phyloP scores from a whole-genome alignment of 441 rosid genomes.

The Melastoma candidum region DNA sequence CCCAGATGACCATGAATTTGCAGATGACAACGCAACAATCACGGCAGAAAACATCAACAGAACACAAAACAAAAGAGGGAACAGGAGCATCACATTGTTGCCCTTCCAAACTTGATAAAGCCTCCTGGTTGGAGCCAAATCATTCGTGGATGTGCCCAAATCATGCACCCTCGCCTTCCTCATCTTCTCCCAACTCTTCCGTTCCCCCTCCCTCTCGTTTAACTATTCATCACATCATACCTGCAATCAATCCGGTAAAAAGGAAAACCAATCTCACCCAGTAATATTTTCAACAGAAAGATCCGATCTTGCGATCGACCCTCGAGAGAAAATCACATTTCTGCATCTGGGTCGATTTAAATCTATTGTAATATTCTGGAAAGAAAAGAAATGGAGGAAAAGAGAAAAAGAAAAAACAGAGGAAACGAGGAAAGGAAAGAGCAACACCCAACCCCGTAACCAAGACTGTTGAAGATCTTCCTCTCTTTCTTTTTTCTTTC shows the following conservation, averaged over 20 bases:
- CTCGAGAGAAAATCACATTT: too few relatives aligned
- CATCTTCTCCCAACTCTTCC: slow-evolving; percentile 8
- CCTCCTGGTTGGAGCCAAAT: slow-evolving; percentile 33
- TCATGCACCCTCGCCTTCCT: slow-evolving; percentile 27
- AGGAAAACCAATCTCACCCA: not conserved
- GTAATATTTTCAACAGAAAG: too few relatives aligned
- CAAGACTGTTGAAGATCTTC: not conserved
- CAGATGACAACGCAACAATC: not conserved
- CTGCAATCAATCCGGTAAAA: not conserved
- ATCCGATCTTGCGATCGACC: too few relatives aligned
- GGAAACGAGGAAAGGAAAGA: not conserved
- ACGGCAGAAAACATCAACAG: too few relatives aligned
- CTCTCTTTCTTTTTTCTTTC: not conserved
- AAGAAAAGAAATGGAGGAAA: too few relatives aligned
- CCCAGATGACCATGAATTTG: not conserved
- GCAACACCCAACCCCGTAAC: not conserved
- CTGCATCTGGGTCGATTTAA: too few relatives aligned
- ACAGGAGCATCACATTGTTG: slow-evolving; percentile 50
- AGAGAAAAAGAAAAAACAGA: too few relatives aligned
- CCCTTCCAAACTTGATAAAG: slow-evolving; percentile 83
- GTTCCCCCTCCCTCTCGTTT: not conserved
- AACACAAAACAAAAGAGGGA: not conserved
- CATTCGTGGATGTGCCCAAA: slow-evolving; percentile 24
- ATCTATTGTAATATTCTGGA: too few relatives aligned
- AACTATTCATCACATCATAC: not conserved